These are phyloP conservation scores for Collybia mongolica DNA, from an alignment of 768 basidiomycete species.

Conservation along the genomic window DNA sequence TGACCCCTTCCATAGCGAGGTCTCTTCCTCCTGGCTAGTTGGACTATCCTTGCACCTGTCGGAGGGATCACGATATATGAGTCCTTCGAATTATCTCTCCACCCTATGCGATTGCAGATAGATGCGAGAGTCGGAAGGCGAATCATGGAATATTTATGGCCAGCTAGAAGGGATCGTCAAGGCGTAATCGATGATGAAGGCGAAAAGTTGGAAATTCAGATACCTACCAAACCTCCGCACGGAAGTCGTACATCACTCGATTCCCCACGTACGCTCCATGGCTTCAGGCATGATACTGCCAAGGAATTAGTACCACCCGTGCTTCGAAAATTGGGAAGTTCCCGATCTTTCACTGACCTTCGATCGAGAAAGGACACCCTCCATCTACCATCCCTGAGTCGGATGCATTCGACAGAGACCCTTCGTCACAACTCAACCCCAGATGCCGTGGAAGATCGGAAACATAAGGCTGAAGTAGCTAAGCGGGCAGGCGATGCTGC, in stretches of 20 bases:
- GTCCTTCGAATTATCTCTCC: constrained; percentile 75
- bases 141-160: constrained; percentile 90
- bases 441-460: constrained; percentile 12
- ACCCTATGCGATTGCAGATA: constrained; percentile 84
- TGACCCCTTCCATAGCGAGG: constrained; percentile 45
- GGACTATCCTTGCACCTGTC: constrained; percentile 86
- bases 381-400: constrained; percentile 26
- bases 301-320: constrained; percentile 31
- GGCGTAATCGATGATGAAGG: constrained; percentile 19
- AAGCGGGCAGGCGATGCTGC: constrained; percentile 57
- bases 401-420: constrained; percentile 40
- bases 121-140: constrained; percentile 79
- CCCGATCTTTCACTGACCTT: constrained; percentile 72
- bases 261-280: constrained; percentile 39
- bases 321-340: constrained; percentile 53
- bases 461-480: constrained; percentile 5
- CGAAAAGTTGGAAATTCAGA: constrained; percentile 15
- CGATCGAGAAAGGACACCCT: constrained; percentile 35
- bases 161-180: constrained; percentile 48
- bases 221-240: background rate
- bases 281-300: constrained; percentile 6
- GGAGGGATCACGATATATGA: constrained; percentile 92
- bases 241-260: constrained; percentile 46
- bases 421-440: constrained; percentile 21
- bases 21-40: constrained; percentile 73